Conservation (phyloP, 2,329 filamentous ascomycete species). For the Nothophaeocryptopus gaeumannii region DNA sequence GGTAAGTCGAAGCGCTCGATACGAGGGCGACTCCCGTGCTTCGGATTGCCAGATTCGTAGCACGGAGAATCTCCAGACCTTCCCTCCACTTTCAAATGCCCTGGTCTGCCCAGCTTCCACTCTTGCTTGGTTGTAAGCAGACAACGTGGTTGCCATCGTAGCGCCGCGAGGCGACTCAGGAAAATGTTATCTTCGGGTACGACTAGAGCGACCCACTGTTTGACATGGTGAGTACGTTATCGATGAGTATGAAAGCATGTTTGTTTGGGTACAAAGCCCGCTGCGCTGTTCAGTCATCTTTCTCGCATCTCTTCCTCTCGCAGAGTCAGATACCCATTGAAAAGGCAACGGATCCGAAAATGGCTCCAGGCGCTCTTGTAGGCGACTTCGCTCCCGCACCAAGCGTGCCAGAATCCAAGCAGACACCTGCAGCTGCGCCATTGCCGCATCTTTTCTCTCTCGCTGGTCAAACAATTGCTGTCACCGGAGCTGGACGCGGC, state of each 20-base stretch:
- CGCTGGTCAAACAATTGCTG: constrained; percentile 24
- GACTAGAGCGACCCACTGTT: neutral
- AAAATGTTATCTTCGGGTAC: neutral
- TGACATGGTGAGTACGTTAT: neutral
- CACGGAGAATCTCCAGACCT: neutral
- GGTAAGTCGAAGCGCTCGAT: constrained; percentile 16
- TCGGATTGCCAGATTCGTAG: constrained; percentile 7
- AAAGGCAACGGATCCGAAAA: constrained; percentile 1
- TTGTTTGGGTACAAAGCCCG: too few relatives aligned
- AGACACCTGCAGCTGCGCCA: constrained; percentile 25
- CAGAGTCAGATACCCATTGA: neutral
- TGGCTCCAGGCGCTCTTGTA: constrained; percentile 27
- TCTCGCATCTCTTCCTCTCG: neutral
- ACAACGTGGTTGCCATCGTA: too few relatives aligned
- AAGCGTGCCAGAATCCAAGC: constrained; percentile 24
- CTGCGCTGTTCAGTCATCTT: neutral
- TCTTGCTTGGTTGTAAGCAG: too few relatives aligned
- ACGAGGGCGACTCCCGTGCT: neutral
- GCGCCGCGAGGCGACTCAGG: neutral
- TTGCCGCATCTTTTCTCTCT: constrained; percentile 26
- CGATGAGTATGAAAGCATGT: too few relatives aligned
- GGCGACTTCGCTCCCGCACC: constrained; percentile 24
- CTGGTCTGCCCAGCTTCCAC: too few relatives aligned
- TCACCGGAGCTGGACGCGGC: constrained; percentile 33
- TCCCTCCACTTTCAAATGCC: constrained; percentile 3